Percentiles rank a stretch among this genome's conserved stretches.
Conservation (phyloP, 2,329 filamentous ascomycete species). For the Furcasterigmium furcatum region DNA sequence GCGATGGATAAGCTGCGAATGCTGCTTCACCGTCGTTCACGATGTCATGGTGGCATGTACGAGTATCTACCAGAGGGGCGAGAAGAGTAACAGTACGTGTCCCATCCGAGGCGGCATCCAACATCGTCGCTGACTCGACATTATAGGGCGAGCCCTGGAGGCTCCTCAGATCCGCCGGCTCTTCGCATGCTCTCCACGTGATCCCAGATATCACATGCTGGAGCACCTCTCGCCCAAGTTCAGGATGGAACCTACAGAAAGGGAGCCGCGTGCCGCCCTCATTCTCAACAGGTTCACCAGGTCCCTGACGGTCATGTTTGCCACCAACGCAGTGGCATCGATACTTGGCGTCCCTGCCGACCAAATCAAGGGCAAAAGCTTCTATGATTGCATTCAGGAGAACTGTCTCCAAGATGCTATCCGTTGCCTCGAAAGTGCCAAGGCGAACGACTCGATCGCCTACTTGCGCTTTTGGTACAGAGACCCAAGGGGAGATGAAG, state of each 20-base stretch:
- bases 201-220: conserved; percentile 87
- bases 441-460: conserved; percentile 86
- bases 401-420: conserved; percentile 75
- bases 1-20: conserved; percentile 77
- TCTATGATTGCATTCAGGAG: conserved; percentile 83
- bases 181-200: conserved; percentile 77
- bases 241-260: conserved; percentile 56
- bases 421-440: conserved; percentile 77
- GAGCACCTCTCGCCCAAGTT: conserved; percentile 83
- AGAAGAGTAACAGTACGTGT: conserved; percentile 70
- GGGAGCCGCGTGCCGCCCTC: conserved; percentile 78
- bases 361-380: conserved; percentile 71
- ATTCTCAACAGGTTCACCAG: conserved; percentile 86
- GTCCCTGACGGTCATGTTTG: conserved; percentile 82
- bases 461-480: conserved; percentile 85
- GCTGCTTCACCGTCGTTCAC: conserved; percentile 85
- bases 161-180: conserved; percentile 75
- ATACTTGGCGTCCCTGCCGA: conserved; percentile 71
- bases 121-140: not conserved
- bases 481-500: conserved; percentile 62
- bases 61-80: conserved; percentile 68
- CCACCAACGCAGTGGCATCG: conserved; percentile 71
- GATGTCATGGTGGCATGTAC: conserved; percentile 84
- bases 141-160: conserved; percentile 68
- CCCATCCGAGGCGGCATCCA: not conserved